phyloP scores from a whole-genome alignment of 73 alveolate species.

The Uronychia setigera region DNA sequence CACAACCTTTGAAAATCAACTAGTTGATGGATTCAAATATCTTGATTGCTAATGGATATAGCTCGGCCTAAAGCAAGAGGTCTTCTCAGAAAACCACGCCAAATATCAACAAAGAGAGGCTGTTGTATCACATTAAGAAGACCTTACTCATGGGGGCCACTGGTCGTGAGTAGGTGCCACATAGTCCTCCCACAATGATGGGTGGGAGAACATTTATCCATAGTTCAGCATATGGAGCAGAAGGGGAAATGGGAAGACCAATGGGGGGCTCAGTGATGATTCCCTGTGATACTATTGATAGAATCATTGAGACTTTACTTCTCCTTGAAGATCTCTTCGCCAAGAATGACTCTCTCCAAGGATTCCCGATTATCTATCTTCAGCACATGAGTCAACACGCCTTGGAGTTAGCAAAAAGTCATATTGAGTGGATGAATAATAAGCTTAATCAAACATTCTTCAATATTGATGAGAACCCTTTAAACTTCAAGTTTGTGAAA shows the following conservation, averaged over 20 bases:
- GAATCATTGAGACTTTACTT: constrained; percentile 9
- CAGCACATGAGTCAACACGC: constrained; percentile 7
- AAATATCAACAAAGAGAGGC: background rate
- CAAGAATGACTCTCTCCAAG: background rate
- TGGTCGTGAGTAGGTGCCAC: background rate
- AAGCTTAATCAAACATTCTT: constrained; percentile 4
- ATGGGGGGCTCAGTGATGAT: background rate
- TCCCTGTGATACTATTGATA: background rate
- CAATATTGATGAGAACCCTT: constrained; percentile 9
- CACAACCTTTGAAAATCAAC: background rate
- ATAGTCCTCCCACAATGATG: background rate
- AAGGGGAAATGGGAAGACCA: background rate
- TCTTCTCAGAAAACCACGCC: background rate
- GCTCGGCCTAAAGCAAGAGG: background rate
- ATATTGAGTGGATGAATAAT: constrained; percentile 23
- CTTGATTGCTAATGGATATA: background rate
- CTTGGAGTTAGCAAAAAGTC: constrained; percentile 6
- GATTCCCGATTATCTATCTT: constrained; percentile 12
- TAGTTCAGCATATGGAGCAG: background rate
- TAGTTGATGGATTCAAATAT: background rate
- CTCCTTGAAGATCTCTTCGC: constrained; percentile 10
- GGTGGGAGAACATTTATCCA: background rate
- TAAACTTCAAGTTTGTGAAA: constrained; percentile 2
- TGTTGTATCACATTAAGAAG: background rate
- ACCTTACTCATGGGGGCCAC: background rate